Percentiles rank a stretch among this genome's conserved stretches.
phyloP scores from a whole-genome alignment of 306 rosid genomes.

The Cicer pinnatifidum region DNA sequence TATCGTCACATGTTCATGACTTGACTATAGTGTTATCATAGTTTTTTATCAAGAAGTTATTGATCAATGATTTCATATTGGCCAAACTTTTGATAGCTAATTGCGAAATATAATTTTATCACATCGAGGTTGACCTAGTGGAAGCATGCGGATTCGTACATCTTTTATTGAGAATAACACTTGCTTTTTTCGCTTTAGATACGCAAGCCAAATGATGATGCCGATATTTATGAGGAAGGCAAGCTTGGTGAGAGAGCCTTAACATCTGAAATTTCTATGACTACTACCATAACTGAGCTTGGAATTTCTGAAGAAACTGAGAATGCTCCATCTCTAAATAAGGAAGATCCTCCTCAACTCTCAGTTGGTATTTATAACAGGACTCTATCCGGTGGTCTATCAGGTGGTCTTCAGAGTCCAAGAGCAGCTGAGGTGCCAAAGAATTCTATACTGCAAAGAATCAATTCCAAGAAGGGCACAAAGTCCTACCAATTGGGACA shows the following conservation, averaged over 20 bases:
- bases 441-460: slow-evolving; percentile 70
- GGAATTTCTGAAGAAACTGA: slow-evolving; percentile 47
- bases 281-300: slow-evolving; percentile 34
- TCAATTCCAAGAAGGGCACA: slow-evolving; percentile 79
- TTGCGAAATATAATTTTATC: slow-evolving; percentile 1
- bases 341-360: slow-evolving; percentile 43
- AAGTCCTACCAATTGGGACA: slow-evolving; percentile 86
- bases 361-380: slow-evolving; percentile 53
- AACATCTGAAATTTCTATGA: slow-evolving; percentile 29
- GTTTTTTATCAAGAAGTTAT: slow-evolving; percentile 5
- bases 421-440: slow-evolving; percentile 76
- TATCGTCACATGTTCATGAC: slow-evolving; percentile 32
- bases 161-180: neutral
- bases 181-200: slow-evolving; percentile 52
- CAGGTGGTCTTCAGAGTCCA: slow-evolving; percentile 96
- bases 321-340: slow-evolving; percentile 42
- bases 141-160: neutral
- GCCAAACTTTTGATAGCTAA: slow-evolving; percentile 2
- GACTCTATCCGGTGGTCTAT: slow-evolving; percentile 92
- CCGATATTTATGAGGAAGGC: slow-evolving; percentile 54
- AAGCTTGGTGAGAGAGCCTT: slow-evolving; percentile 42
- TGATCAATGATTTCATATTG: slow-evolving; percentile 5
- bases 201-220: slow-evolving; percentile 65
- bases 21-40: neutral
- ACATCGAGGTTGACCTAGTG: neutral